Evolutionary conservation across 2,329 filamentous ascomycete species (phyloP).

Genomic region (Talaromyces sp.): DNA sequence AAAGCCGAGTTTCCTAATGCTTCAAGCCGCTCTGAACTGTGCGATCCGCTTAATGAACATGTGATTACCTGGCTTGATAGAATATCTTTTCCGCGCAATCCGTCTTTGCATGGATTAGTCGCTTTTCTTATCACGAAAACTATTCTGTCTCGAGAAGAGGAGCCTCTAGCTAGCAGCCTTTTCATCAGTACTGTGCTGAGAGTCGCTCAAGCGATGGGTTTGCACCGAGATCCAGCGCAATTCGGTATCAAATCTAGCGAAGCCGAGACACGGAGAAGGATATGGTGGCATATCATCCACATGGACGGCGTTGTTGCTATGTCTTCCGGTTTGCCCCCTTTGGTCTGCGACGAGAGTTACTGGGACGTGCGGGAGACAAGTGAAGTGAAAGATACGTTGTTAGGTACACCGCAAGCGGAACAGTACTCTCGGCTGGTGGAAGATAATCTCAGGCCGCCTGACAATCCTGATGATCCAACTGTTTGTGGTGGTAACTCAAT

Average conservation of each 20-base stretch:
- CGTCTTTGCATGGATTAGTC: slow-evolving; percentile 45
- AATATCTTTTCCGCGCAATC: slow-evolving; percentile 45
- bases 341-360: slow-evolving; percentile 47
- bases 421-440: slow-evolving; percentile 37
- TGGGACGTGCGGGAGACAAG: slow-evolving; percentile 48
- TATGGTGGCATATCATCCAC: slow-evolving; percentile 51
- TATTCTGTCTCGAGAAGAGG: slow-evolving; percentile 48
- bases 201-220: slow-evolving; percentile 49
- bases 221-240: slow-evolving; percentile 49
- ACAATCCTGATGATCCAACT: slow-evolving; percentile 42
- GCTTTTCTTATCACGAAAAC: slow-evolving; percentile 49
- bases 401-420: slow-evolving; percentile 38
- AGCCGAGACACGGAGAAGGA: slow-evolving; percentile 44
- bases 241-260: slow-evolving; percentile 46
- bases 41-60: slow-evolving; percentile 41
- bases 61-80: slow-evolving; percentile 42
- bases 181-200: slow-evolving; percentile 48
- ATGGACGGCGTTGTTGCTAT: slow-evolving; percentile 50
- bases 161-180: slow-evolving; percentile 48
- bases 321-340: slow-evolving; percentile 47
- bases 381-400: slow-evolving; percentile 46
- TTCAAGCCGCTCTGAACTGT: slow-evolving; percentile 35
- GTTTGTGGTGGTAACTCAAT: slow-evolving; percentile 41
- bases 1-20: slow-evolving; percentile 38
- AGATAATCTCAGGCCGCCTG: slow-evolving; percentile 32